Conservation (phyloP, 2,329 filamentous ascomycete genomes). For the Rosellinia necatrix region DNA sequence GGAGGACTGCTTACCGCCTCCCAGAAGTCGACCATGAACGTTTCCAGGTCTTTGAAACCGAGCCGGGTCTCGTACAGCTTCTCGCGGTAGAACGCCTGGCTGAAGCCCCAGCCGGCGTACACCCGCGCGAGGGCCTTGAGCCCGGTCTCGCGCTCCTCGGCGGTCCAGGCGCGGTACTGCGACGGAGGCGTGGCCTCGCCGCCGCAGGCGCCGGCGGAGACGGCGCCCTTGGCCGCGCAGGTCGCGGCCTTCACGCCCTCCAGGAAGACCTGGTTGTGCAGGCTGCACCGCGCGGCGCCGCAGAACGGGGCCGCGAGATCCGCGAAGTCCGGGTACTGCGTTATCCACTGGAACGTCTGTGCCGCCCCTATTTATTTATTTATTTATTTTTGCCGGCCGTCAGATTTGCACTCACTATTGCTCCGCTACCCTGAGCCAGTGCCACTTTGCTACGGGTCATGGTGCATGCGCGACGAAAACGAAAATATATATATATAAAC, state of each 20-base stretch:
- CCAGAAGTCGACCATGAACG: slow-evolving; percentile 78
- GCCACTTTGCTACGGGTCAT: background rate
- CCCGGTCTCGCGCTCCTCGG: slow-evolving; percentile 52
- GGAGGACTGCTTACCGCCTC: too few relatives aligned
- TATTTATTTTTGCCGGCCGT: too few relatives aligned
- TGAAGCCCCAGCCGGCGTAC: slow-evolving; percentile 83
- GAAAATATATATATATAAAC: too few relatives aligned
- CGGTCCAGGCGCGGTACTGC: slow-evolving; percentile 53
- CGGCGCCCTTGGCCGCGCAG: slow-evolving; percentile 59
- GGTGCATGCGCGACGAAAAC: too few relatives aligned
- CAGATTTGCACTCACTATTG: background rate
- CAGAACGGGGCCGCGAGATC: slow-evolving; percentile 70
- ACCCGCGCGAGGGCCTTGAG: slow-evolving; percentile 74
- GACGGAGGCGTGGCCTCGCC: slow-evolving; percentile 46
- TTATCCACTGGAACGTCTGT: slow-evolving; percentile 68
- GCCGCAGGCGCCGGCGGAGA: slow-evolving; percentile 56
- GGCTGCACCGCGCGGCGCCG: slow-evolving; percentile 64
- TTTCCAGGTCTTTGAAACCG: slow-evolving; percentile 70
- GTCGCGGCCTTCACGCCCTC: slow-evolving; percentile 61
- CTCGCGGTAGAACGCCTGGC: slow-evolving; percentile 76
- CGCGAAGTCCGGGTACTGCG: slow-evolving; percentile 67
- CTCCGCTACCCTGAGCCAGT: background rate
- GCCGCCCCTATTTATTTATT: slow-evolving; percentile 60
- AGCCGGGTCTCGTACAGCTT: slow-evolving; percentile 68
- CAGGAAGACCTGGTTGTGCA: slow-evolving; percentile 72